phyloP scores from a whole-genome alignment of 2,329 filamentous ascomycete species.

The Pyrenophora tritici-repentis region DNA sequence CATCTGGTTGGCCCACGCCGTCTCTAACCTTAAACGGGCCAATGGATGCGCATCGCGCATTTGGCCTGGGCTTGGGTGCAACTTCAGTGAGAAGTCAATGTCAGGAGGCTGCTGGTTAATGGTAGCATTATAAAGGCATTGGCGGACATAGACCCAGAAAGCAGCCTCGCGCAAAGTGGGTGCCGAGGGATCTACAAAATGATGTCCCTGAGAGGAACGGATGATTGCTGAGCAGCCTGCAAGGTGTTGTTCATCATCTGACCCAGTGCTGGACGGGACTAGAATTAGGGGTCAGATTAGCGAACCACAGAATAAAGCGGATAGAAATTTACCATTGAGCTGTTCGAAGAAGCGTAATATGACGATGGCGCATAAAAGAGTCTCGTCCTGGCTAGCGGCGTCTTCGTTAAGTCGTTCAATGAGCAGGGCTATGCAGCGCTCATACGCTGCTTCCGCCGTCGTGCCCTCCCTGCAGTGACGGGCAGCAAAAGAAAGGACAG shows the following conservation, averaged over 20 bases:
- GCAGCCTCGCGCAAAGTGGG: conserved; percentile 40
- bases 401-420: conserved; percentile 36
- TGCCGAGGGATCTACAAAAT: conserved; percentile 39
- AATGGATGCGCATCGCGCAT: conserved; percentile 32
- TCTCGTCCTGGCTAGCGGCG: conserved; percentile 34
- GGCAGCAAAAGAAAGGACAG: conserved; percentile 38
- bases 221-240: conserved; percentile 40
- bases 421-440: conserved; percentile 37
- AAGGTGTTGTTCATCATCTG: conserved; percentile 37
- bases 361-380: conserved; percentile 39
- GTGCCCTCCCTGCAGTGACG: conserved; percentile 29
- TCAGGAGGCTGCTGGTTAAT: conserved; percentile 40
- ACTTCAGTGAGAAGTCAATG: conserved; percentile 34
- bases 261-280: conserved; percentile 35
- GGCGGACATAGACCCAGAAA: conserved; percentile 43
- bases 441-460: conserved; percentile 31
- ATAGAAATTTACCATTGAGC: conserved; percentile 28
- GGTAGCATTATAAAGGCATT: conserved; percentile 41
- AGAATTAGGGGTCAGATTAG: conserved; percentile 6
- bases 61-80: conserved; percentile 29
- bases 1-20: conserved; percentile 42
- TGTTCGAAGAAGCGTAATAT: conserved; percentile 42
- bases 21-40: conserved; percentile 34
- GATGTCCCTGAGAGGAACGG: conserved; percentile 33
- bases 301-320: not conserved